Evolutionary conservation across 768 basidiomycete genomes (phyloP).

Genomic region (Baorangia bicolor): DNA sequence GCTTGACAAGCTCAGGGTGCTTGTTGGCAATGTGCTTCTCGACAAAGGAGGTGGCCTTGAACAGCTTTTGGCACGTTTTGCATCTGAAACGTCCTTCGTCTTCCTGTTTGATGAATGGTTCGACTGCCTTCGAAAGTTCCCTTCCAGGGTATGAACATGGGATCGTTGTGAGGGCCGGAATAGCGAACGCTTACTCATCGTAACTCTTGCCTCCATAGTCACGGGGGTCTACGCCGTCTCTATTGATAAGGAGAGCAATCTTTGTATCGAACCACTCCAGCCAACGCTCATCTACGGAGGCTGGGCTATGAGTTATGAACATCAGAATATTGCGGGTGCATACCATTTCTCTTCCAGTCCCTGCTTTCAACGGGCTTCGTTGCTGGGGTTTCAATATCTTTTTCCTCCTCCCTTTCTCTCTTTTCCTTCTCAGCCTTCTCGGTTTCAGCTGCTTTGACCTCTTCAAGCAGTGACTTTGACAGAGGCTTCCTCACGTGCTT

Average conservation of each 20-base stretch:
- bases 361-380: slow-evolving; percentile 42
- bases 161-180: slow-evolving; percentile 3
- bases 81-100: slow-evolving; percentile 97
- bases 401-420: slow-evolving; percentile 44
- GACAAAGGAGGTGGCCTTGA: slow-evolving; percentile 95
- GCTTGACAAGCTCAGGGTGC: slow-evolving; percentile 81
- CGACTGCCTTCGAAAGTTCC: slow-evolving; percentile 76
- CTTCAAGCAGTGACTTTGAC: slow-evolving; percentile 59
- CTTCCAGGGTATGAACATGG: slow-evolving; percentile 41
- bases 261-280: slow-evolving; percentile 86
- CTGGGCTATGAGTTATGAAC: slow-evolving; percentile 9
- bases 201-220: slow-evolving; percentile 88
- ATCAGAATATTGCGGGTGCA: slow-evolving; percentile 18
- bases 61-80: slow-evolving; percentile 94
- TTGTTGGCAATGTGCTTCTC: slow-evolving; percentile 98
- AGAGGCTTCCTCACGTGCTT: slow-evolving; percentile 83
- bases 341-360: slow-evolving; percentile 69
- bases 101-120: slow-evolving; percentile 87
- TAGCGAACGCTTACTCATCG: slow-evolving; percentile 68
- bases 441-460: slow-evolving; percentile 54
- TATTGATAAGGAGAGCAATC: slow-evolving; percentile 76
- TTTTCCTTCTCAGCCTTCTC: slow-evolving; percentile 48
- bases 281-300: slow-evolving; percentile 76
- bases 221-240: slow-evolving; percentile 76
- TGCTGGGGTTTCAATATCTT: slow-evolving; percentile 35